These are phyloP conservation scores for Aspergillus novofumigatus DNA, from an alignment of 2,329 filamentous ascomycete species.

Conservation along the genomic window DNA sequence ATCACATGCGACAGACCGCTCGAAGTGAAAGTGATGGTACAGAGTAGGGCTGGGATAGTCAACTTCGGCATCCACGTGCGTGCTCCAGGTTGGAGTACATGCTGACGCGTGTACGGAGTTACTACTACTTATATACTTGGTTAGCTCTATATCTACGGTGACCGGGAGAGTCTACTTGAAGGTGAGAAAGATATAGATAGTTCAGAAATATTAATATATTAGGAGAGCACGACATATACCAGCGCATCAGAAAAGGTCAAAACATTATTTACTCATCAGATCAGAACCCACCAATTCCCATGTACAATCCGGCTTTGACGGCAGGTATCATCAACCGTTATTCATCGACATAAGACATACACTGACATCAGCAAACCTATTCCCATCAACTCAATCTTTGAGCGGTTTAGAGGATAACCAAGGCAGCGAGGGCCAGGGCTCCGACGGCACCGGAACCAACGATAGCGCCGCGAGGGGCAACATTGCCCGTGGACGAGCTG, in stretches of 20 bases:
- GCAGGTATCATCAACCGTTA: conserved; percentile 6
- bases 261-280: background rate
- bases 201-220: background rate
- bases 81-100: too few relatives aligned
- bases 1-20: background rate
- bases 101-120: conserved; percentile 10
- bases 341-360: conserved; percentile 8
- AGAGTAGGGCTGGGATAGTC: too few relatives aligned
- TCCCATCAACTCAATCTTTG: background rate
- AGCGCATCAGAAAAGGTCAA: background rate
- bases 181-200: background rate
- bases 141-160: background rate
- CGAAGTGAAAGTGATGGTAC: too few relatives aligned
- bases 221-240: background rate
- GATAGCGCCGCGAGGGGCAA: conserved; percentile 28
- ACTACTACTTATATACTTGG: conserved; percentile 13
- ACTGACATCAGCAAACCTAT: background rate
- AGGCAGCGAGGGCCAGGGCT: conserved; percentile 39
- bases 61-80: too few relatives aligned
- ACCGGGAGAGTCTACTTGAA: too few relatives aligned
- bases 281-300: background rate
- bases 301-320: background rate
- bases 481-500: conserved; percentile 18
- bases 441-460: conserved; percentile 33
- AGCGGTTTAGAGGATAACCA: conserved; percentile 37